Base-by-base conservation (phyloP, 305 asterid species). In the Rubia tinctorum region DNA sequence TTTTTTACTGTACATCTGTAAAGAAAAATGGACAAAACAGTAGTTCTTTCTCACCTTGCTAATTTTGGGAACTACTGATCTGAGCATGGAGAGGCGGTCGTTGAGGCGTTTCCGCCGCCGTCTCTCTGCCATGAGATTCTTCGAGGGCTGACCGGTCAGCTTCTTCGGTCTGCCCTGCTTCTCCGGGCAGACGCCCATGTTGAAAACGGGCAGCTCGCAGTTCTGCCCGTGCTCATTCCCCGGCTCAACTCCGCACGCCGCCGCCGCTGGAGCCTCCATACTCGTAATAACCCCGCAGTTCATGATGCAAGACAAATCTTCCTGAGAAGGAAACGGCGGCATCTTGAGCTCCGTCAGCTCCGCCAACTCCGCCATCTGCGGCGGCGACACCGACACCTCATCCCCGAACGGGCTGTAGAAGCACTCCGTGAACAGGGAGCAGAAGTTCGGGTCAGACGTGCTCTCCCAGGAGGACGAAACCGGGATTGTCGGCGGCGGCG, bases 101-200 rank as follows among this genome's bases (percentile, higher is more conserved):
- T 91, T 91, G 60, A 91, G 89, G 22, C 95, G 83, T 80, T 91
- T 87, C 77, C 97, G 81, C 70, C 95, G 80, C 62, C 97, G 87
- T 59, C 97, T 81, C 82, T 91, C 97, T 10, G 97, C 97, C 97
- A 89, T 89, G 66, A 91, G 84, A 15, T 91, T 91, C 88, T 91
- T 91, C 1, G 91, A 91, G 13, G 96, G 97, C 3, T 83, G 91
- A 9, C 96, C 95, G n/a, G 73, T 79, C 5, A 70, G 2, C 74
- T 83, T 88, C 80, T 85, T 86, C 56, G 53, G 64, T 66, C 80
- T 83, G 49, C 75, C 81, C 75, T 73, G 78, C 39, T 67, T 71
- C 43, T 80, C 85, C 0, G 83, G 79, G 72, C 77, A 73, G 14
- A 74, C 15, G 1, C 88, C 89, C 72, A 76, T 49, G 27, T 79